Conservation (phyloP, 2,329 filamentous ascomycete species). For the Acrocalymma vagum region DNA sequence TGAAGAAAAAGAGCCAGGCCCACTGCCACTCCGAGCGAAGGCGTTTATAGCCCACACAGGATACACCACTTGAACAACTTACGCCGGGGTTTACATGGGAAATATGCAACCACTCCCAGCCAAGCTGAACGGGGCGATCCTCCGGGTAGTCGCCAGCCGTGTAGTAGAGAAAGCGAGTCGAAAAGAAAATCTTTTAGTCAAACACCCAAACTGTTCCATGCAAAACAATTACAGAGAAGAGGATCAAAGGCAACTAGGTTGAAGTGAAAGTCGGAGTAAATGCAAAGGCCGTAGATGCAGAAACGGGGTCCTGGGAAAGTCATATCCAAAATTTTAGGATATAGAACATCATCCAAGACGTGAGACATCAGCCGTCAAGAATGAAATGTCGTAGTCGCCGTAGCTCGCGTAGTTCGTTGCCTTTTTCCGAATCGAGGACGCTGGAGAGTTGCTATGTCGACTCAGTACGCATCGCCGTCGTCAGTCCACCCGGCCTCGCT, state of each 20-base stretch:
- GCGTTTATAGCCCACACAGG: too few species aligned
- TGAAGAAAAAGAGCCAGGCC: conserved; percentile 9
- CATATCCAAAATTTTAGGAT: conserved; percentile 14
- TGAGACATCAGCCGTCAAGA: conserved; percentile 19
- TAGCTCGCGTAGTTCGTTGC: not conserved
- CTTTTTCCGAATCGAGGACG: too few species aligned
- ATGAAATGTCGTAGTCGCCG: conserved; percentile 13
- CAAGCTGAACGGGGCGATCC: conserved; percentile 36
- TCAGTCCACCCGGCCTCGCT: conserved; percentile 65
- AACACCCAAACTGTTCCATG: conserved; percentile 3
- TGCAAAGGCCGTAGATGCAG: too few species aligned
- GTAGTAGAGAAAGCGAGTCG: conserved; percentile 20
- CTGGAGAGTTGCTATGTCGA: not conserved
- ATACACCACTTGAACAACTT: too few species aligned
- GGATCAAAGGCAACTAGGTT: conserved; percentile 1
- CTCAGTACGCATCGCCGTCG: conserved; percentile 50
- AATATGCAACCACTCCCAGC: conserved; percentile 15
- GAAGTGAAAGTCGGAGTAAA: not conserved
- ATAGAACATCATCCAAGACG: conserved; percentile 18
- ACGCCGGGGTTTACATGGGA: conserved; percentile 10
- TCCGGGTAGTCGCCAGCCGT: conserved; percentile 26
- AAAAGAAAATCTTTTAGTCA: conserved; percentile 24
- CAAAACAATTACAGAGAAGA: conserved; percentile 7
- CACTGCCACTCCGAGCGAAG: conserved; percentile 5
- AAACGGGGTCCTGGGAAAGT: conserved; percentile 9